Evolutionary conservation across 2,329 filamentous ascomycete species (phyloP).

Genomic region (Ophiostoma tasmaniense): DNA sequence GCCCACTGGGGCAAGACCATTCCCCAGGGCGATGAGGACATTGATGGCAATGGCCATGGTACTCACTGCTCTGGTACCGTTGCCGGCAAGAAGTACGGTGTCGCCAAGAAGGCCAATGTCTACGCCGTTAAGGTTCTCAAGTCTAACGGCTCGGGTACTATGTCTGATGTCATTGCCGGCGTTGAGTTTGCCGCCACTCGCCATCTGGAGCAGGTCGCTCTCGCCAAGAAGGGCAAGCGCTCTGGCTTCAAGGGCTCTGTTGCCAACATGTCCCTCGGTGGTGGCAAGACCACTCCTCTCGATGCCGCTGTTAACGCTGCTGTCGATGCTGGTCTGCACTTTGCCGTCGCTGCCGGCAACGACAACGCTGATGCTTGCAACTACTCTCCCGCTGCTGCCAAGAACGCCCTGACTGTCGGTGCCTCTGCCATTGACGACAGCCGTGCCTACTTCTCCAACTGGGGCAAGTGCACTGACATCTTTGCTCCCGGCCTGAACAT

Average conservation of each 20-base stretch:
- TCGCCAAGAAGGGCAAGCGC: conserved; percentile 77
- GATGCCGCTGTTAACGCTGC: conserved; percentile 91
- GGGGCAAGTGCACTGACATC: conserved; percentile 98
- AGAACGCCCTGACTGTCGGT: conserved; percentile 89
- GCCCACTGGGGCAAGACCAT: conserved; percentile 97
- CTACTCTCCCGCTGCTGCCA: conserved; percentile 92
- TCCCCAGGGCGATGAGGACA: conserved; percentile 71
- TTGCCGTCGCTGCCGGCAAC: conserved; percentile 95
- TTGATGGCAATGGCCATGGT: conserved; percentile 95
- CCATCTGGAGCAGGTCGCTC: conserved; percentile 67
- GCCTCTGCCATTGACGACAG: conserved; percentile 88
- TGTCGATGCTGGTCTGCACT: conserved; percentile 86
- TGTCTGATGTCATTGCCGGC: conserved; percentile 98
- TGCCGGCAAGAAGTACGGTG: conserved; percentile 97
- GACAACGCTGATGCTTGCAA: conserved; percentile 99
- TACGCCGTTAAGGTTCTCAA: conserved; percentile 97
- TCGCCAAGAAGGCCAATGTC: conserved; percentile 96
- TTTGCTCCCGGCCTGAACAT: conserved; percentile 97
- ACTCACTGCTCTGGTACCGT: conserved; percentile 99
- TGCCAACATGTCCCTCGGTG: conserved; percentile 98
- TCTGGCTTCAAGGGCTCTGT: conserved; percentile 98
- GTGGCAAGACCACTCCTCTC: conserved; percentile 88
- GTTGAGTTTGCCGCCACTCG: conserved; percentile 85
- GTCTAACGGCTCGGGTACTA: conserved; percentile 94
- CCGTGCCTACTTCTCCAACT: conserved; percentile 99